Base-by-base conservation (phyloP, 1,139 yeast genomes). In the Yamadazyma conglobata region DNA sequence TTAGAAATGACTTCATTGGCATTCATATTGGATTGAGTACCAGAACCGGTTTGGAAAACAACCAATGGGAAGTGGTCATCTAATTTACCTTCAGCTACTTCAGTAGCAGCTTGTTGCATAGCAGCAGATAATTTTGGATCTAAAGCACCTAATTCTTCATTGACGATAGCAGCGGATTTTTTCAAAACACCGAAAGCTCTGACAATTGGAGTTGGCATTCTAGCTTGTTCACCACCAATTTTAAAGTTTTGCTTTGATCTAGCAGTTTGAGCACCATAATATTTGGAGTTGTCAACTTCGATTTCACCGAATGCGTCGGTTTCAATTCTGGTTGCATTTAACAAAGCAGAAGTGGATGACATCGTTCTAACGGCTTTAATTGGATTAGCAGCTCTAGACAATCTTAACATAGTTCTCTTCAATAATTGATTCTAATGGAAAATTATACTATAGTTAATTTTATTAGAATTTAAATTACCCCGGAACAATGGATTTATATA, bases 201-300 rank as follows among this genome's bases (percentile, higher is more conserved):
- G 47, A 91, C 81, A 38, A 91, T 72, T 20, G 98, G 96, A 46
- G 77, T 78, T 30, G 98, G 98, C 81, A 91, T 82, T 42, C 76
- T 74, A 54, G 93, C 97, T 43, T 89, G 79, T 17, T 73, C 70
- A 35, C 96, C 97, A 44, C 98, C 98, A 52, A 91, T 91, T 60
- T 88, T 85, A 71, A 91, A 91, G 73, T 91, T 91, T 64, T 81
- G 84, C 50, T 79, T 73, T 10, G 97, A 82, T 62, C 95, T 77
- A 60, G 93, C 96, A 38, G 98, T 91, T 67, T 91, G 98, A 25
- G 98, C 97, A 39, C 98, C 97, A 86, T 95, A 89, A 70, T 89
- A 89, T 56, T 78, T 80, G 53, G 83, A 73, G 39, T 75, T 65
- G 37, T 88, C 94, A 31, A 89, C 97, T 54, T 85, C 85, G 51